Conservation (phyloP, 768 basidiomycete genomes). For the Mycena vulgaris region DNA sequence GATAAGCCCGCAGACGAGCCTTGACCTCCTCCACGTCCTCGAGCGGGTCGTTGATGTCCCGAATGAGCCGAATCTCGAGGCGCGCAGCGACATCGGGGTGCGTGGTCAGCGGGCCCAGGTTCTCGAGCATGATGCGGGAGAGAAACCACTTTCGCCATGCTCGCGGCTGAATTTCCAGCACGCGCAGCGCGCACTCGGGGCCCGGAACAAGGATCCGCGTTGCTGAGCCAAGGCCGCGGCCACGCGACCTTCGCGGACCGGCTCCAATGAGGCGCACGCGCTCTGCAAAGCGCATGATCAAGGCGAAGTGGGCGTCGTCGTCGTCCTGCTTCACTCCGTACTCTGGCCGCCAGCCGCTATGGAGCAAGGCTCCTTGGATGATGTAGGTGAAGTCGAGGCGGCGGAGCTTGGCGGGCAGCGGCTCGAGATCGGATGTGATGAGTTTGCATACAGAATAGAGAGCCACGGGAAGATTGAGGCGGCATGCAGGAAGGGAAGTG, state of each 20-base stretch:
- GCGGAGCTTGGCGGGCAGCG: slow-evolving; percentile 20
- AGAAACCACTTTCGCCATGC: neutral
- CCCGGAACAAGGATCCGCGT: neutral
- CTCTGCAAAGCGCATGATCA: slow-evolving; percentile 30
- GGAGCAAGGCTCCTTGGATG: neutral
- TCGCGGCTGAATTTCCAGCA: slow-evolving; percentile 32
- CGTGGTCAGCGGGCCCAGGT: slow-evolving; percentile 18
- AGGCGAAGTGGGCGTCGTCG: slow-evolving; percentile 12
- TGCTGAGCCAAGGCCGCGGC: neutral
- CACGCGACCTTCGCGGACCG: neutral
- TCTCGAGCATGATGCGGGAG: neutral
- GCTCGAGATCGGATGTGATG: slow-evolving; percentile 21
- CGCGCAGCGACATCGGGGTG: slow-evolving; percentile 29
- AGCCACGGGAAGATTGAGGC: slow-evolving; percentile 26
- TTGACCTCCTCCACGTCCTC: slow-evolving; percentile 13
- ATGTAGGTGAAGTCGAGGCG: slow-evolving; percentile 33
- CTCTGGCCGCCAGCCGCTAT: neutral
- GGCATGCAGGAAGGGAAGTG: slow-evolving; percentile 11
- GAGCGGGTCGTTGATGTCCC: slow-evolving; percentile 8
- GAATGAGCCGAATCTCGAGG: slow-evolving; percentile 27
- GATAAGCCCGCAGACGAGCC: neutral
- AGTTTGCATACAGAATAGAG: slow-evolving; percentile 24
- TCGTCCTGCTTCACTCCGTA: slow-evolving; percentile 14
- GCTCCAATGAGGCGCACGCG: slow-evolving; percentile 29
- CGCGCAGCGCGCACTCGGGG: slow-evolving; percentile 18